Evolutionary conservation across 129 eudicot species (phyloP).

Genomic region (Chrysanthemum makinoi): DNA sequence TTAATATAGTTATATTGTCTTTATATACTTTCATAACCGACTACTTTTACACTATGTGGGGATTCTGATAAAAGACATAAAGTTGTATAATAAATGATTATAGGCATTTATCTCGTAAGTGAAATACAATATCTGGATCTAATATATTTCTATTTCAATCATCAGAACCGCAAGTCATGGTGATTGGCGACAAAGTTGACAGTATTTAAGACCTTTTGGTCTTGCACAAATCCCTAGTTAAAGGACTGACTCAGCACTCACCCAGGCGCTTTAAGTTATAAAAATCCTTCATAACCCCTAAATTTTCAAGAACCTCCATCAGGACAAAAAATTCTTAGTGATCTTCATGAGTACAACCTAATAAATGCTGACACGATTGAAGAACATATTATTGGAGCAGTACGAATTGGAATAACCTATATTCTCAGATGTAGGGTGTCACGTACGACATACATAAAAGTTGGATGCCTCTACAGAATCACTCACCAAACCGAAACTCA

Average conservation of each 20-base stretch:
- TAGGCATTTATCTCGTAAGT: background rate
- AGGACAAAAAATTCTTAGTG: constrained; percentile 4
- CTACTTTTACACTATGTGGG: background rate
- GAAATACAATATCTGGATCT: background rate
- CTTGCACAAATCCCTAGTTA: background rate
- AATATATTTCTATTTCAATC: background rate
- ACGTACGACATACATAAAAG: background rate
- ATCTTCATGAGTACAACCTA: background rate
- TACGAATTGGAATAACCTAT: constrained; percentile 16
- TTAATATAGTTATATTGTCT: background rate
- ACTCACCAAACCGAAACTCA: background rate
- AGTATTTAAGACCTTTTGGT: constrained; percentile 3
- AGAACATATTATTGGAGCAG: background rate
- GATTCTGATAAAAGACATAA: background rate
- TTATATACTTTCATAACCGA: background rate
- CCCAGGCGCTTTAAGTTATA: background rate
- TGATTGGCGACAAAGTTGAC: constrained; percentile 1
- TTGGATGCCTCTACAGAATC: background rate
- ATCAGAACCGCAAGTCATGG: background rate
- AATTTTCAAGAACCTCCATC: background rate
- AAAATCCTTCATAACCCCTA: background rate
- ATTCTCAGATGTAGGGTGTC: background rate
- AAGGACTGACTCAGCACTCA: background rate
- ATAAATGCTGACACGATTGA: constrained; percentile 3
- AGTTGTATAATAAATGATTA: background rate